Conservation (phyloP, 2,329 filamentous ascomycete genomes). For the Botryotinia calthae region DNA sequence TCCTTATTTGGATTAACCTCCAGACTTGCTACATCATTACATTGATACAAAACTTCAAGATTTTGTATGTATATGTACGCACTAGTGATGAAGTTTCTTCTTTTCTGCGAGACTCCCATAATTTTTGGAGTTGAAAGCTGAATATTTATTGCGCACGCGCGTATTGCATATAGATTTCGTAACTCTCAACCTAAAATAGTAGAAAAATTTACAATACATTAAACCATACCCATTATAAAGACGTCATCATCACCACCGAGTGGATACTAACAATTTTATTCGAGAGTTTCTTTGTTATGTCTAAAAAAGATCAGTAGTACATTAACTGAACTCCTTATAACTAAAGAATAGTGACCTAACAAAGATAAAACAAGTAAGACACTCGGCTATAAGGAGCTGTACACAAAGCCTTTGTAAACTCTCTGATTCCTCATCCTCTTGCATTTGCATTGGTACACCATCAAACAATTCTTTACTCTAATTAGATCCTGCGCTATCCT, state of each 20-base stretch:
- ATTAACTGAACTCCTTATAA: neutral
- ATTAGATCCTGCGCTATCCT: fast-evolving
- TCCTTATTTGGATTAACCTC: neutral
- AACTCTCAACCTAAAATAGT: too few species aligned
- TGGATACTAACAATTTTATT: neutral
- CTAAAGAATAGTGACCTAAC: neutral
- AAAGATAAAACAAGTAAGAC: neutral
- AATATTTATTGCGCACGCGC: too few species aligned
- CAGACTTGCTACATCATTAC: neutral
- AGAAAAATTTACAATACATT: too few species aligned
- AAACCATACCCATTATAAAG: too few species aligned
- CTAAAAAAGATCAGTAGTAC: neutral
- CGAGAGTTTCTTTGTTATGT: neutral
- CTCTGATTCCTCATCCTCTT: neutral
- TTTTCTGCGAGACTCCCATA: neutral
- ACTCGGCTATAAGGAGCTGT: neutral
- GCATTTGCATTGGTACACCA: neutral
- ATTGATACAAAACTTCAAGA: neutral
- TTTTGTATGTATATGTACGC: neutral
- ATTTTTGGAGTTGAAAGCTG: too few species aligned
- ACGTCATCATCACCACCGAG: too few species aligned
- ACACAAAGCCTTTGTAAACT: neutral
- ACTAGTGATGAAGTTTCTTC: neutral
- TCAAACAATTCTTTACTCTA: neutral
- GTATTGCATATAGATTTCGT: too few species aligned